Evolutionary conservation across 768 basidiomycete genomes (phyloP).

Genomic region (Trametes maxima): DNA sequence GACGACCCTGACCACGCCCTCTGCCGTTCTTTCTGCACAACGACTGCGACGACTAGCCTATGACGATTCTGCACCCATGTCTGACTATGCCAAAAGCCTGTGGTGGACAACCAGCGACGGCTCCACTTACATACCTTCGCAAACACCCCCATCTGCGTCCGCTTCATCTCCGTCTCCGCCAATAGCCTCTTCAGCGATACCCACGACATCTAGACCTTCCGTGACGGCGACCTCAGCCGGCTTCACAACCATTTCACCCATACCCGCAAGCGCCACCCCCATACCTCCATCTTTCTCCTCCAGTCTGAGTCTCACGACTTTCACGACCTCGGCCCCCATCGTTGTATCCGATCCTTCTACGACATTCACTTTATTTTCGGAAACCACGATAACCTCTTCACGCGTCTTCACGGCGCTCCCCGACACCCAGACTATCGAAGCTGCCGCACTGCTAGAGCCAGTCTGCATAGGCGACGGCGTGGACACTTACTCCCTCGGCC

Average conservation of each 20-base stretch:
- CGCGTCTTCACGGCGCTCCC: constrained; percentile 19
- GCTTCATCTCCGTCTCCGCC: constrained; percentile 15
- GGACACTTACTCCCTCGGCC: constrained; percentile 63
- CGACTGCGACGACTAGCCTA: constrained; percentile 31
- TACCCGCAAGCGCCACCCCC: constrained; percentile 14
- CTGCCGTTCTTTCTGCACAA: constrained; percentile 30
- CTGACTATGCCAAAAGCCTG: constrained; percentile 12
- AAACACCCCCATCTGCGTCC: constrained; percentile 3
- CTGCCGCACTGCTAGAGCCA: constrained; percentile 31
- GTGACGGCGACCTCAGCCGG: not conserved
- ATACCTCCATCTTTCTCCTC: constrained; percentile 7
- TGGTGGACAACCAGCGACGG: constrained; percentile 31
- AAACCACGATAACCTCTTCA: constrained; percentile 35
- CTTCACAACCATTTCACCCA: constrained; percentile 10
- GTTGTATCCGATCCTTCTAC: constrained; percentile 43
- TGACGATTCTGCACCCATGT: constrained; percentile 20
- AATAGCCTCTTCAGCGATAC: constrained; percentile 13
- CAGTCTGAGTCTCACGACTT: constrained; percentile 25
- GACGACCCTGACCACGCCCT: constrained; percentile 20
- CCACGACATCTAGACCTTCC: constrained; percentile 12
- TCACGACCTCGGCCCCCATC: constrained; percentile 35
- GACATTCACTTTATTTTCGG: constrained; percentile 45
- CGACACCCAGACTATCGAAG: constrained; percentile 18
- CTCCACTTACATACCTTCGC: constrained; percentile 24
- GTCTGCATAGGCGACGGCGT: constrained; percentile 68